Base-by-base conservation (phyloP, 2,329 filamentous ascomycete species). In the Pseudogymnoascus sp. region DNA sequence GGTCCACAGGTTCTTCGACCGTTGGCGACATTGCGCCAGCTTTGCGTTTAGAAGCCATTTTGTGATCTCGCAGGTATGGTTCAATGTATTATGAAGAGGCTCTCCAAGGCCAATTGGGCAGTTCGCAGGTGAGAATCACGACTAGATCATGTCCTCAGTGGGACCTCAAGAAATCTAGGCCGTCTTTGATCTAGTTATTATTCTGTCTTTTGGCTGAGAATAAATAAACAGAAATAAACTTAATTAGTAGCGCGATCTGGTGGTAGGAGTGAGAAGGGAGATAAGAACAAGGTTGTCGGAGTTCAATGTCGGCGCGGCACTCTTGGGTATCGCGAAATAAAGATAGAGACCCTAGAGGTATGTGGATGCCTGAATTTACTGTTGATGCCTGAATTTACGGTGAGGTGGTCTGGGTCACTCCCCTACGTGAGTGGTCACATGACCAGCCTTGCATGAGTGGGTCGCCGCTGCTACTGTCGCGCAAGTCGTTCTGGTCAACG, bases 1-100 rank as follows among this genome's bases (percentile, higher is more conserved):
- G 92, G 71, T 97, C 93, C 64, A 96, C 88, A 0, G 92, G 91
- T 71, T 97, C 92, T 64, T 97, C 91, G 43, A 87, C 83, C 12
- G 77, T 78, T 4, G 80, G 75, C 61, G 85, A 79, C 82, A 96
- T 88, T 8, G 88, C 88, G 63, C 85, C 84, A 59, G 89, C 89
- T 76, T 97, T 97, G 72, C 93, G 87, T 78, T 97, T 97, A 62
- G 91, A 87, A n/a, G 93, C 88, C 93, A 97, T 97, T n/a, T 53
- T 68, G 64, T 53, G 28, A 60, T 60, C 7, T 40, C 38, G n/a
- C 16, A 36, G 49, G 28, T 56, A 21, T 21, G 14, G 28, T 34
- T n/a, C 8, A 18, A 34, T 12, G 5, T 56, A 18, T 56, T 56
- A 56, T 56, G 25, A 31, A 56, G 9, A 4, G 28, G 49, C n/a